Evolutionary conservation across 768 basidiomycete species (phyloP).

Genomic region (Hebeloma cylindrosporum): DNA sequence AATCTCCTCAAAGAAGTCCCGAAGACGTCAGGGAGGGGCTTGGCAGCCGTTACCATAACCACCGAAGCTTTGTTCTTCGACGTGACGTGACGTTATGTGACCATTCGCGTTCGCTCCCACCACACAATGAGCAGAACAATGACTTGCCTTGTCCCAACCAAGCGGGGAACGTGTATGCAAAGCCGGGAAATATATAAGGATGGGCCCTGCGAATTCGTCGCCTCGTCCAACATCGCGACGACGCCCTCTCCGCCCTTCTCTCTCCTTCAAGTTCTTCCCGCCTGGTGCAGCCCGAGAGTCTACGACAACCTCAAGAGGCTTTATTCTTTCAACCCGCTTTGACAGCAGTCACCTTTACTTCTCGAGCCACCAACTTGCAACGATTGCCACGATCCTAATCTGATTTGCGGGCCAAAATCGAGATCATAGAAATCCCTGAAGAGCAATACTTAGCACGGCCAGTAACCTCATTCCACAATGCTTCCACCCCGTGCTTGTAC

Average conservation of each 20-base stretch:
- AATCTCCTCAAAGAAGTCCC: neutral
- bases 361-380: neutral
- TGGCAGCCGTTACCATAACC: slow-evolving; percentile 14
- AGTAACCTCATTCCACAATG: slow-evolving; percentile 20
- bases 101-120: slow-evolving; percentile 7
- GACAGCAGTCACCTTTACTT: slow-evolving; percentile 13
- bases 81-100: slow-evolving; percentile 11
- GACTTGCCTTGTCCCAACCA: slow-evolving; percentile 13
- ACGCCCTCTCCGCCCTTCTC: slow-evolving; percentile 3
- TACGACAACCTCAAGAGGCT: slow-evolving; percentile 2
- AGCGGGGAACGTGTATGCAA: slow-evolving; percentile 9
- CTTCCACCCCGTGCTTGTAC: slow-evolving; percentile 40
- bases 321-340: slow-evolving; percentile 13
- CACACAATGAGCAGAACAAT: slow-evolving; percentile 24
- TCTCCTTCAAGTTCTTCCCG: slow-evolving; percentile 17
- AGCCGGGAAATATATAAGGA: slow-evolving; percentile 16
- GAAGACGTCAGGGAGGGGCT: neutral
- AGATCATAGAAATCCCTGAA: neutral
- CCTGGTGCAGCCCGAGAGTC: slow-evolving; percentile 18
- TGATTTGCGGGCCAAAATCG: slow-evolving; percentile 1
- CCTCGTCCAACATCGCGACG: slow-evolving; percentile 4
- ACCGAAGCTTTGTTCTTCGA: slow-evolving; percentile 14
- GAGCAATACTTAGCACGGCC: neutral
- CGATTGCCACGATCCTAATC: neutral
- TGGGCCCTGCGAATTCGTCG: slow-evolving; percentile 5